Percentiles rank a stretch among this genome's conserved stretches.
Evolutionary conservation across 306 rosid genomes (phyloP).

Genomic region (Quercus parvula): DNA sequence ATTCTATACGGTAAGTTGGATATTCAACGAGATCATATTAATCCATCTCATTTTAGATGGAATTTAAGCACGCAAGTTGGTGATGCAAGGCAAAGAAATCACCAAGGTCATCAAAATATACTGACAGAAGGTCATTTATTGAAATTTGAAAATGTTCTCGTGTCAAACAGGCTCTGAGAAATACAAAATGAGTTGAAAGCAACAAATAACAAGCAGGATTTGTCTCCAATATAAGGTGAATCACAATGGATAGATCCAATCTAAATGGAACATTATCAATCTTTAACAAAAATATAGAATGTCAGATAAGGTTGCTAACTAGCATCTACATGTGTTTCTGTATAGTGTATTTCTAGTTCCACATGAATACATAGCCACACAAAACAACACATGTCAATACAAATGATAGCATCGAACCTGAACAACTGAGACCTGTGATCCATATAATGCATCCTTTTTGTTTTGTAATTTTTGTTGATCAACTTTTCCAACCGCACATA

Average conservation of each 20-base stretch:
- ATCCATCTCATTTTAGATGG: not conserved
- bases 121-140: not conserved
- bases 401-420: conserved; percentile 40
- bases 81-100: not conserved
- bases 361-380: not conserved
- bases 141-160: not conserved
- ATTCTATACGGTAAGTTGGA: not conserved
- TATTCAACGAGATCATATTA: not conserved
- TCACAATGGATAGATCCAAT: not conserved
- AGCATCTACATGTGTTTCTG: too few relatives aligned
- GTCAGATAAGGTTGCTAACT: too few relatives aligned
- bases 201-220: not conserved
- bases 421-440: conserved; percentile 81
- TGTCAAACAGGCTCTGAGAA: not conserved
- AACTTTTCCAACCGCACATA: conserved; percentile 44
- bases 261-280: not conserved
- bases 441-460: conserved; percentile 75
- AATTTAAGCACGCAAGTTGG: not conserved
- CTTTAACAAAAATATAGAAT: not conserved
- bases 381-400: not conserved
- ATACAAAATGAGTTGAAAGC: not conserved
- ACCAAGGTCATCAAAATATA: not conserved
- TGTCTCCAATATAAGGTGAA: not conserved
- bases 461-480: conserved; percentile 53
- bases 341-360: too few relatives aligned